Evolutionary conservation across 306 rosid species (phyloP).

Genomic region (Fagus crenata): DNA sequence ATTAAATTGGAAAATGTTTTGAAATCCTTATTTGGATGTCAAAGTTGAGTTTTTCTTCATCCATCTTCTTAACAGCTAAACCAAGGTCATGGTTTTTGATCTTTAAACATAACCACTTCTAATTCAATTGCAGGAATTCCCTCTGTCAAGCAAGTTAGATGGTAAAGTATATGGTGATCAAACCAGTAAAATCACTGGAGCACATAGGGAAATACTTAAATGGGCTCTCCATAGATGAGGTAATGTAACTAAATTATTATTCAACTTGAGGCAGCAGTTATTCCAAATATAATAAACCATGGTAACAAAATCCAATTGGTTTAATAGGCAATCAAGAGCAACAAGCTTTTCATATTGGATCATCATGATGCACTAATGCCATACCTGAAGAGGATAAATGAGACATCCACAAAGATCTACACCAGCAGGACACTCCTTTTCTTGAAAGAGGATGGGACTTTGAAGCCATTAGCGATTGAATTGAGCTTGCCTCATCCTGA

Average conservation of each 20-base stretch:
- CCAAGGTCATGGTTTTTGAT: neutral
- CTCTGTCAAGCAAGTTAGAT: slow-evolving; percentile 67
- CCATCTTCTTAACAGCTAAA: neutral
- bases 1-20: neutral
- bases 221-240: slow-evolving; percentile 60
- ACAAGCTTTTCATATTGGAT: slow-evolving; percentile 60
- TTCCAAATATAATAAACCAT: neutral
- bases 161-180: slow-evolving; percentile 54
- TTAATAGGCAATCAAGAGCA: slow-evolving; percentile 52
- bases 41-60: neutral
- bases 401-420: slow-evolving; percentile 49
- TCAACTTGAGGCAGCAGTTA: neutral
- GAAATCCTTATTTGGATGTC: neutral
- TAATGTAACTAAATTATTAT: slow-evolving; percentile 11
- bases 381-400: slow-evolving; percentile 57
- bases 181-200: slow-evolving; percentile 47
- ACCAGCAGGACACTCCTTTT: slow-evolving; percentile 62
- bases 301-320: slow-evolving; percentile 11
- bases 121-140: slow-evolving; percentile 55
- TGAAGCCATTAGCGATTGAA: slow-evolving; percentile 73
- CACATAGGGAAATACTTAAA: slow-evolving; percentile 50
- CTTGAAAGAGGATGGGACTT: slow-evolving; percentile 64
- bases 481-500: slow-evolving; percentile 55
- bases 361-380: slow-evolving; percentile 63
- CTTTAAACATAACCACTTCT: neutral